Conservation (phyloP, 345 rosid species). For the Isatis tinctoria region DNA sequence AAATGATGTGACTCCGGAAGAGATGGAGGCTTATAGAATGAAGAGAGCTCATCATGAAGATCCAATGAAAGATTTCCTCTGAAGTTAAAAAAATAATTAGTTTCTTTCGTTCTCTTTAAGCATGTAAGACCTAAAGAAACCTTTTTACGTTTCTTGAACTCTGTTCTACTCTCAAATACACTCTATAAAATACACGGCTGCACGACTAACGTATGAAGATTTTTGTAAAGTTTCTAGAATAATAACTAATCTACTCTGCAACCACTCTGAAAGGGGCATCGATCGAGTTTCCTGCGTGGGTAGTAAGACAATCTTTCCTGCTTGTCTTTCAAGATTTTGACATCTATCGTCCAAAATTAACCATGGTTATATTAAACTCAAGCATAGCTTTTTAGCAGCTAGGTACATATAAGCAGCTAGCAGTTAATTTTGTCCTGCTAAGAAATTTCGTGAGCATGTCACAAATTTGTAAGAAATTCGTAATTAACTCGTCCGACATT, state of each 20-base stretch:
- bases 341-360: not conserved
- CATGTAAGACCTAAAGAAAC: too few species aligned
- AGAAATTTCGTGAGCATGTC: not conserved
- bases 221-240: slow-evolving; percentile 6
- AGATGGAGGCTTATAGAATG: slow-evolving; percentile 47
- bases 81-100: too few species aligned
- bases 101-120: too few species aligned
- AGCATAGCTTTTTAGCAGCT: not conserved
- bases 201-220: not conserved
- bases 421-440: not conserved
- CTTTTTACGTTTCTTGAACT: too few species aligned
- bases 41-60: not conserved
- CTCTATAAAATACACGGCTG: not conserved
- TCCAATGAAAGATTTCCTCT: not conserved
- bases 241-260: slow-evolving; percentile 26
- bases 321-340: slow-evolving; percentile 23
- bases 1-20: slow-evolving; percentile 61
- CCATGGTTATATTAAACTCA: not conserved
- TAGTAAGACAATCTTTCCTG: slow-evolving; percentile 15
- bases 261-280: slow-evolving; percentile 23
- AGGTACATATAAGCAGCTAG: not conserved
- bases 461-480: not conserved
- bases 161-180: too few species aligned
- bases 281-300: slow-evolving; percentile 23
- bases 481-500: too few species aligned